Evolutionary conservation across 495 filamentous ascomycete genomes (phyloP), one percentile per base, ranked within the genome.

Genomic region (Lindgomyces ingoldianus): DNA sequence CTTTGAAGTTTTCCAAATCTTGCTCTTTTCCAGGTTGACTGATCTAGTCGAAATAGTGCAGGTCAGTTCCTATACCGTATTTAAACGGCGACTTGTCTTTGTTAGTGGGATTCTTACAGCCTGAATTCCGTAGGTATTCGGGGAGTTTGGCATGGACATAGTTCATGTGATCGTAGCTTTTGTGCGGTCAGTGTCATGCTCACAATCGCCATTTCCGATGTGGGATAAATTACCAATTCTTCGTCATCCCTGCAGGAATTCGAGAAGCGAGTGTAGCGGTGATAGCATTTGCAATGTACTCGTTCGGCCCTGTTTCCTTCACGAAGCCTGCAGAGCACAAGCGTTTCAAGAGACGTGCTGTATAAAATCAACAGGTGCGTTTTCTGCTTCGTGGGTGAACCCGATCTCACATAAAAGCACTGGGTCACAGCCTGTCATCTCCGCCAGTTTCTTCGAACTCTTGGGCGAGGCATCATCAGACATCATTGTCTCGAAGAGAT

Each of bases 251-350:
- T 3, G 14, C 18, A 4, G 21, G 10, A 19, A 57, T 57, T 14
- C 41, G 11, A 2, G 54, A 45, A 4, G 54, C 54, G 8, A 57
- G 41, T 4, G 41, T 36, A 10, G 54, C 54, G 25, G 36, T 57
- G 4, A 57, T 57, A 4, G 12, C 54, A 33, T 57, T 57, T 14
- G 36, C n/a, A 12, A 36, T 22, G 27, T 36, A 57, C 54, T 57
- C 54, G 19, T 47, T 46, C 2, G 22, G 4, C 9, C 41, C 25
- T 3, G 54, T 57, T 46, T 57, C 54, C 4, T 44, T 14, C 8
- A 57, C 54, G 25, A 57, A 45, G 25, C 54, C 54, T 4, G 24
- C 16, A 16, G 36, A 21, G 24, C 8, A 6, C 3, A 57, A 36
- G 19, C 24, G 41, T 21, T 47, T 44, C n/a, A 57, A 36, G 6